Evolutionary conservation across 331 rosid species (phyloP).

Genomic region (Dryas integrifolia): DNA sequence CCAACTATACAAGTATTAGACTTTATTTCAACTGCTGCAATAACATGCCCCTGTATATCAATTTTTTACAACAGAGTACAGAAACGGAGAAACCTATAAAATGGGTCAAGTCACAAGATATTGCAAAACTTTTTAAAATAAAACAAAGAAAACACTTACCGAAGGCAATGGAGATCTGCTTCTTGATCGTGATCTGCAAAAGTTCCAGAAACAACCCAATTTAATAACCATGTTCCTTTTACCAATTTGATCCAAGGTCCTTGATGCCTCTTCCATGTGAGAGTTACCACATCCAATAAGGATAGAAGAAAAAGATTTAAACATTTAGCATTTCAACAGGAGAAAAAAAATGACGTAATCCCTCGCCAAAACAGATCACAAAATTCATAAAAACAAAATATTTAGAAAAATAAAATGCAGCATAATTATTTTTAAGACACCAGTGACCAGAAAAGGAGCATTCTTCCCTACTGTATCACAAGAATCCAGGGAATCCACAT

Average conservation of each 20-base stretch:
- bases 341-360: constrained; percentile 17
- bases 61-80: neutral
- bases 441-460: constrained; percentile 59
- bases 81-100: neutral
- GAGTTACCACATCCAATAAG: constrained; percentile 56
- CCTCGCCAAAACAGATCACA: constrained; percentile 31
- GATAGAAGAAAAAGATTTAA: constrained; percentile 45
- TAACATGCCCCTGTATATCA: neutral
- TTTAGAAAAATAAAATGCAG: constrained; percentile 25
- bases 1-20: constrained; percentile 1
- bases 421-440: constrained; percentile 47
- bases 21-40: neutral
- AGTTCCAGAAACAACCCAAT: constrained; percentile 98
- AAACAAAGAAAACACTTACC: constrained; percentile 50
- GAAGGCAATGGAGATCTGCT: constrained; percentile 83
- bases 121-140: no score
- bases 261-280: constrained; percentile 92
- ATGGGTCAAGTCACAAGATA: neutral
- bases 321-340: constrained; percentile 41
- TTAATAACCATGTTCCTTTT: constrained; percentile 82
- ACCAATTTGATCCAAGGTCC: constrained; percentile 88
- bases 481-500: constrained; percentile 74
- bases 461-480: constrained; percentile 87
- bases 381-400: constrained; percentile 24
- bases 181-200: constrained; percentile 99